Percentiles rank a stretch among this genome's conserved stretches.
These are phyloP conservation scores for Trypanosoma melophagium DNA, from an alignment of 208 protist species.

Conservation along the genomic window DNA sequence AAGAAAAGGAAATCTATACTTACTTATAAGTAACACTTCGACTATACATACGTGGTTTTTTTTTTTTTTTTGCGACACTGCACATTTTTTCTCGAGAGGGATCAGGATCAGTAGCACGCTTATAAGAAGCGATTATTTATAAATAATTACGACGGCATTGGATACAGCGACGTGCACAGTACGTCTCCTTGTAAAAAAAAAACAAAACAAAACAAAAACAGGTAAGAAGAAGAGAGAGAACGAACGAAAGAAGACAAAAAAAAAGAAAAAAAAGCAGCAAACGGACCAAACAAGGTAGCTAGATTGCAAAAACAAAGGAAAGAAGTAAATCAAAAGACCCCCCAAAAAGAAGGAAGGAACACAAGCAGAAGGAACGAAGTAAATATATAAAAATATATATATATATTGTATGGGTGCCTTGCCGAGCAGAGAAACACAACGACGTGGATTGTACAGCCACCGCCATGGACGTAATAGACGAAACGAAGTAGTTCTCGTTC, in stretches of 20 bases:
- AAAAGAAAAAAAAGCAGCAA: neutral
- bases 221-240: neutral
- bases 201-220: no score
- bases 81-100: no score
- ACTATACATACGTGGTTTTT: no score
- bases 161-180: no score
- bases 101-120: no score
- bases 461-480: slow-evolving; percentile 70
- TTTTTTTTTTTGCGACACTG: no score
- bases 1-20: no score
- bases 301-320: slow-evolving; percentile 3
- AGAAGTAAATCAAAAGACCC: slow-evolving; percentile 9
- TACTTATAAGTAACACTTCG: no score
- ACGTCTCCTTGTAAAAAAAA: neutral
- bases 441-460: slow-evolving; percentile 72
- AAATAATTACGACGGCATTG: no score
- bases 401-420: slow-evolving; percentile 55
- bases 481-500: slow-evolving; percentile 74
- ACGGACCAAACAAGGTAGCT: neutral
- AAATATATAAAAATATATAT: slow-evolving; percentile 2
- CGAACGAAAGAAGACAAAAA: neutral
- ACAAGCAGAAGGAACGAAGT: slow-evolving; percentile 1
- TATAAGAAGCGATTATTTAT: no score
- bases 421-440: slow-evolving; percentile 76
- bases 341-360: slow-evolving; percentile 20